These are phyloP conservation scores for Dendrobium chrysotoxum DNA, from an alignment of 106 monocot genomes.

Conservation along the genomic window DNA sequence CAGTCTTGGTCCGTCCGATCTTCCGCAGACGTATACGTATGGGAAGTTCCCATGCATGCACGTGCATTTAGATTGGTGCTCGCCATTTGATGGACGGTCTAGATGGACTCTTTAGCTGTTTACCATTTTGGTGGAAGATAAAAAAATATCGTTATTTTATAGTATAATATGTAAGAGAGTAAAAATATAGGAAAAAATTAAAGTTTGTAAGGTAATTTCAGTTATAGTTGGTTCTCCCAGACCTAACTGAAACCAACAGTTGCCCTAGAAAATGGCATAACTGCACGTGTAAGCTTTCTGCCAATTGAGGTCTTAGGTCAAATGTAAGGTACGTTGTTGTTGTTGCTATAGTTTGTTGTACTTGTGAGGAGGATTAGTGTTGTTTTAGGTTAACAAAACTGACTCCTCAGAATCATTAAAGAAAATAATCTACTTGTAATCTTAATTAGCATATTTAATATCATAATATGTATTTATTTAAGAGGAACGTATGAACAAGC, in stretches of 20 bases:
- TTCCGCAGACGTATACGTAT: constrained; percentile 7
- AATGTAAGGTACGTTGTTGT: constrained; percentile 18
- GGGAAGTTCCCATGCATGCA: neutral
- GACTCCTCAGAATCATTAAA: neutral
- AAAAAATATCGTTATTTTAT: neutral
- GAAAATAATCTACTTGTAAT: neutral
- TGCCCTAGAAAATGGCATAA: constrained; percentile 18
- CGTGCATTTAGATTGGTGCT: neutral
- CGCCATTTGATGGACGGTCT: neutral
- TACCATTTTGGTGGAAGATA: neutral
- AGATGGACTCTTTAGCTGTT: neutral
- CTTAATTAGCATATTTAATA: neutral
- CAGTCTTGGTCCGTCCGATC: constrained; percentile 19
- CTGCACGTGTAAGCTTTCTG: constrained; percentile 20
- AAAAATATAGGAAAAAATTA: neutral
- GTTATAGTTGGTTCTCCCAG: constrained; percentile 13
- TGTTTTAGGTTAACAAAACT: constrained; percentile 11
- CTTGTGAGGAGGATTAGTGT: constrained; percentile 3
- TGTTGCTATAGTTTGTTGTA: constrained; percentile 11
- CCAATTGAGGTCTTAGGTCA: constrained; percentile 17
- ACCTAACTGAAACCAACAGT: constrained; percentile 44
- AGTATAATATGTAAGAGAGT: neutral
- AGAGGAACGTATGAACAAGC: no score
- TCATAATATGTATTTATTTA: no score
- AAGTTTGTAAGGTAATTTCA: neutral